A percentile compares a stretch with the other conserved stretches of the same genome.
Evolutionary conservation across 768 basidiomycete species (phyloP).

Genomic region (Hericium rajendrae): DNA sequence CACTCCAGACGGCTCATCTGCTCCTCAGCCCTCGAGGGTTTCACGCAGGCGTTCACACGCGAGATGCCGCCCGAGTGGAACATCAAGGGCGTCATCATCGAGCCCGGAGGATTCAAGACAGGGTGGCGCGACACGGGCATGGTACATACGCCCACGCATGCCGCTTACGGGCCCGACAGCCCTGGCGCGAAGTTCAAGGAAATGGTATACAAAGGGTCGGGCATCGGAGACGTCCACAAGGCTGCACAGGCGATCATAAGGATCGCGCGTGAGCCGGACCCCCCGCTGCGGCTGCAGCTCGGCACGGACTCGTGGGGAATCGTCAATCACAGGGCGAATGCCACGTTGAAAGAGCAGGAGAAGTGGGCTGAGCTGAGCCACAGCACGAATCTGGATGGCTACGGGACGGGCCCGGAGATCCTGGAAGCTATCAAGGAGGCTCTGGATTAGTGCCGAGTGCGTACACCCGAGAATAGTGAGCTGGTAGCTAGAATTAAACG

Average conservation of each 20-base stretch:
- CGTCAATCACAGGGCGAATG: not conserved
- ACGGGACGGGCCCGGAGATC: not conserved
- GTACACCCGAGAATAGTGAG: too few species aligned
- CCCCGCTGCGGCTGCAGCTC: not conserved
- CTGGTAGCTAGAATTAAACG: too few species aligned
- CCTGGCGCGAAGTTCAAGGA: not conserved
- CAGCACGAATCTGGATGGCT: not conserved
- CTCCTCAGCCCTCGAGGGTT: conserved; percentile 1
- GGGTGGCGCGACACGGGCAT: not conserved
- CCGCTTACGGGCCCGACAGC: not conserved
- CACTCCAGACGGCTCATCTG: not conserved
- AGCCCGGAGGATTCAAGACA: conserved; percentile 4
- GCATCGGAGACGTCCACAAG: not conserved
- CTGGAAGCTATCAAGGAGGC: not conserved
- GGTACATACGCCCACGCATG: not conserved
- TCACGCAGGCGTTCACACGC: conserved; percentile 1
- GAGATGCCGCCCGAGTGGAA: conserved; percentile 5
- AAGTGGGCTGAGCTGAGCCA: not conserved
- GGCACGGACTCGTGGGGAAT: not conserved
- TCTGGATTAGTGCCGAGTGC: not conserved
- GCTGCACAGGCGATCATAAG: not conserved
- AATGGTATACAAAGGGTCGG: not conserved
- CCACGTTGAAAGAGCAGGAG: not conserved
- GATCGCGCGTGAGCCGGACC: not conserved
- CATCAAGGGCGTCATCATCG: conserved; percentile 4